A percentile compares a stretch with the other conserved stretches of the same genome.
Evolutionary conservation across 1,284 basidiomycete genomes (phyloP).

Genomic region (Boletus mariae): DNA sequence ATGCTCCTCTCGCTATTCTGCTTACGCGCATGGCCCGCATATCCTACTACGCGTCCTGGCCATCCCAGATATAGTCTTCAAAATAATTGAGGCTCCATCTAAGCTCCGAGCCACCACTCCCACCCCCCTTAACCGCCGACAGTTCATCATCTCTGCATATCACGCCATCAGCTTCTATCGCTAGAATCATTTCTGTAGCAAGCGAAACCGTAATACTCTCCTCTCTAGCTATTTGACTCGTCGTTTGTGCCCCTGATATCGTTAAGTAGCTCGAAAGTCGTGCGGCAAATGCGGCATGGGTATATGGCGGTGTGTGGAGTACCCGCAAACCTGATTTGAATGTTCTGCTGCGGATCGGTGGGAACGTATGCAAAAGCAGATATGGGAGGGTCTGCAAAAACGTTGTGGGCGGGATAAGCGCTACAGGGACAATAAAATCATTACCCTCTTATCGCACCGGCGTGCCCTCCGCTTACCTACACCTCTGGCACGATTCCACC

Average conservation of each 20-base stretch:
- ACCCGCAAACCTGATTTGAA: conserved; percentile 76
- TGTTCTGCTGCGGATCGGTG: conserved; percentile 63
- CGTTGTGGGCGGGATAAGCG: conserved; percentile 85
- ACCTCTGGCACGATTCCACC: conserved; percentile 95
- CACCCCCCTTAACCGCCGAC: conserved; percentile 38
- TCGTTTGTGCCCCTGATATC: conserved; percentile 48
- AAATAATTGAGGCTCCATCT: conserved; percentile 56
- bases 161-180: conserved; percentile 62
- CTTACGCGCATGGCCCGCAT: background rate
- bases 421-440: conserved; percentile 34
- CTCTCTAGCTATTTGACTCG: conserved; percentile 61
- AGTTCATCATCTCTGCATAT: conserved; percentile 73
- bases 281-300: conserved; percentile 59
- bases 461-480: conserved; percentile 58
- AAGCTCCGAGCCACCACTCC: conserved; percentile 36
- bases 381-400: conserved; percentile 72
- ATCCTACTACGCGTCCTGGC: conserved; percentile 34
- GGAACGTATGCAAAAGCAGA: conserved; percentile 65
- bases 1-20: background rate
- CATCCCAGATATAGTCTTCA: conserved; percentile 64
- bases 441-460: background rate
- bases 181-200: conserved; percentile 69
- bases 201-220: conserved; percentile 72
- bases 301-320: conserved; percentile 79
- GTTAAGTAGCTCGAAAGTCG: conserved; percentile 57